Percentiles rank a stretch among this genome's conserved stretches.
phyloP scores from a whole-genome alignment of 2,329 filamentous ascomycete species.

The Pseudocercospora crystallina region DNA sequence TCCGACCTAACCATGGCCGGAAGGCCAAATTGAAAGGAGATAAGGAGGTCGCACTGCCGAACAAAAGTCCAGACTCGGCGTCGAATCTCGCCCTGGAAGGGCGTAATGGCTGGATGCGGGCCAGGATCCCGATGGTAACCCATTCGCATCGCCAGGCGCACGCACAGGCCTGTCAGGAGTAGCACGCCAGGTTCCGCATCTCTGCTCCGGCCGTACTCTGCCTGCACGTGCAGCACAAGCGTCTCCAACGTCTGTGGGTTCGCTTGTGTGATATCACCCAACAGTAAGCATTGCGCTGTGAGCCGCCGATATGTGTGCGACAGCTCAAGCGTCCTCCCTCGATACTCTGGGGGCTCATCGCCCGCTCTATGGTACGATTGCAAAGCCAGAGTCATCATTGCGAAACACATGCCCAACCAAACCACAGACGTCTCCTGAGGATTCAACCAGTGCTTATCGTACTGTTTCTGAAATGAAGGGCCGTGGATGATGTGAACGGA shows the following conservation, averaged over 20 bases:
- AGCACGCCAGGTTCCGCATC: slow-evolving; percentile 70
- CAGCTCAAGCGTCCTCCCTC: slow-evolving; percentile 58
- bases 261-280: slow-evolving; percentile 75
- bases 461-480: slow-evolving; percentile 77
- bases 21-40: slow-evolving; percentile 68
- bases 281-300: slow-evolving; percentile 74
- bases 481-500: slow-evolving; percentile 59
- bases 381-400: slow-evolving; percentile 74
- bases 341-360: slow-evolving; percentile 77
- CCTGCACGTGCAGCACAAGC: slow-evolving; percentile 71
- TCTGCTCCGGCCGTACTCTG: slow-evolving; percentile 70
- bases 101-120: slow-evolving; percentile 69
- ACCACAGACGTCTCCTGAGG: slow-evolving; percentile 71
- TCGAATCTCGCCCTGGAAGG: slow-evolving; percentile 73
- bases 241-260: slow-evolving; percentile 76
- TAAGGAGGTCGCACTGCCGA: slow-evolving; percentile 71
- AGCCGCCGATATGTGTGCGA: slow-evolving; percentile 62
- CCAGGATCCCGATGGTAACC: slow-evolving; percentile 77
- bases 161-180: slow-evolving; percentile 60
- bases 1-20: slow-evolving; percentile 68
- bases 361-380: slow-evolving; percentile 77
- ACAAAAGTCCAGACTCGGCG: slow-evolving; percentile 67
- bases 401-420: slow-evolving; percentile 76
- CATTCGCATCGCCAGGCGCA: slow-evolving; percentile 67
- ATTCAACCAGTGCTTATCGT: slow-evolving; percentile 68